These are phyloP conservation scores for Paraphoma sp. DNA, from an alignment of 2,329 filamentous ascomycete genomes.

Conservation along the genomic window DNA sequence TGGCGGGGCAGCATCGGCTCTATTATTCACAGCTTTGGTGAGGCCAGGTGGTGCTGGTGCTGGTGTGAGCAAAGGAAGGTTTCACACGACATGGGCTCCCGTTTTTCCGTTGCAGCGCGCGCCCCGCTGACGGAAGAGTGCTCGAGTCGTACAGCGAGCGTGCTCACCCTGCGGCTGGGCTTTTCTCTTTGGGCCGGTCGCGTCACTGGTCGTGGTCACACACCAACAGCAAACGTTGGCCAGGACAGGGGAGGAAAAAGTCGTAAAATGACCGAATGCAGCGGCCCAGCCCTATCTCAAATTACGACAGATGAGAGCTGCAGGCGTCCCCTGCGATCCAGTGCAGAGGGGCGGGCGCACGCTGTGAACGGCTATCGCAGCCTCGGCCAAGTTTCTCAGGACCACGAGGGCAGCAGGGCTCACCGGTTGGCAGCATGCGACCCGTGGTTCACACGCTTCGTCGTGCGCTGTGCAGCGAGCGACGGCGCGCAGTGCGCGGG, in stretches of 20 bases:
- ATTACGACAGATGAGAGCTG: slow-evolving; percentile 24
- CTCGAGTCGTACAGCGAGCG: slow-evolving; percentile 35
- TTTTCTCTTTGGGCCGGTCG: slow-evolving; percentile 6
- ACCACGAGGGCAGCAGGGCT: slow-evolving; percentile 6
- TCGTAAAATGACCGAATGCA: slow-evolving; percentile 31
- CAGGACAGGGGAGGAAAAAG: slow-evolving; percentile 16
- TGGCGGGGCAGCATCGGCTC: slow-evolving; percentile 27
- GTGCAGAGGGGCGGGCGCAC: slow-evolving; percentile 31
- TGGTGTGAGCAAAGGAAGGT: slow-evolving; percentile 16
- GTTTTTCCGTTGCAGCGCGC: slow-evolving; percentile 14
- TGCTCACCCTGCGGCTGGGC: slow-evolving; percentile 13
- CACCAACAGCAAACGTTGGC: slow-evolving; percentile 30
- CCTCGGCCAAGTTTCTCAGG: slow-evolving; percentile 1
- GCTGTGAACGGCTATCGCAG: slow-evolving; percentile 13
- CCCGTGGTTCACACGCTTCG: slow-evolving; percentile 12
- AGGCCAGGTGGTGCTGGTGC: slow-evolving; percentile 3
- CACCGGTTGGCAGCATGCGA: slow-evolving; percentile 14
- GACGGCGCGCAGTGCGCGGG: slow-evolving; percentile 23
- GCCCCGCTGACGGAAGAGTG: slow-evolving; percentile 37
- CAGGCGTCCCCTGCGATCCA: slow-evolving; percentile 19
- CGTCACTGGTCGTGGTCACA: slow-evolving; percentile 33
- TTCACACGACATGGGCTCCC: slow-evolving; percentile 27
- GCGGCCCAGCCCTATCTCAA: slow-evolving; percentile 43
- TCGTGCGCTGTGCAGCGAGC: slow-evolving; percentile 13
- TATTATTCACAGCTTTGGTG: slow-evolving; percentile 17